phyloP scores from a whole-genome alignment of 768 basidiomycete genomes.

The Phylloporus rhodoxanthus region DNA sequence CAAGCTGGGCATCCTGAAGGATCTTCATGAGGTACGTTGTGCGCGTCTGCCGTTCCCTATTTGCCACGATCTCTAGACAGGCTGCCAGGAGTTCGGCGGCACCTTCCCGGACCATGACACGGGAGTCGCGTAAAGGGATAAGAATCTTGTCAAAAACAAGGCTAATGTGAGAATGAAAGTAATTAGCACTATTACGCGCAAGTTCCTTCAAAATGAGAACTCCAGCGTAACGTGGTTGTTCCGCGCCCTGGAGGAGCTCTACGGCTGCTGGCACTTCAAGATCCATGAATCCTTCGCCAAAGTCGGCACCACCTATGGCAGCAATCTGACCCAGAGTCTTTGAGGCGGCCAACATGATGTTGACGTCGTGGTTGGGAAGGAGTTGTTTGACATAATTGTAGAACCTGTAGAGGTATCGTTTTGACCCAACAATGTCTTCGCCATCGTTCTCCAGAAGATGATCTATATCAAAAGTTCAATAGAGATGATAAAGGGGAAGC shows the following conservation, averaged over 20 bases:
- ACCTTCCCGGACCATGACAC: constrained; percentile 86
- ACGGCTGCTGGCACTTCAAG: constrained; percentile 83
- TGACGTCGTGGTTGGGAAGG: constrained; percentile 85
- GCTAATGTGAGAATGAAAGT: constrained; percentile 84
- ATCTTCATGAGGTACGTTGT: constrained; percentile 72
- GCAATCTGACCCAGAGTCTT: constrained; percentile 87
- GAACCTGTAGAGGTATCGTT: constrained; percentile 75
- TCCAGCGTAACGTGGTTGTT: constrained; percentile 85
- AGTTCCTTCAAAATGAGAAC: constrained; percentile 93
- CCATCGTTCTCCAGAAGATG: constrained; percentile 70
- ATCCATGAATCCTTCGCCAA: constrained; percentile 87
- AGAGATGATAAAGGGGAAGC: constrained; percentile 1
- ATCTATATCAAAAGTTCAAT: constrained; percentile 36
- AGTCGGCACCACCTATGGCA: constrained; percentile 72
- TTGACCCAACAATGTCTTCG: constrained; percentile 78
- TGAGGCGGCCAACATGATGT: constrained; percentile 93
- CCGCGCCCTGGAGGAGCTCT: constrained; percentile 67
- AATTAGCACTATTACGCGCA: constrained; percentile 78
- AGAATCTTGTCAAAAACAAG: constrained; percentile 92
- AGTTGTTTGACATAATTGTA: constrained; percentile 91
- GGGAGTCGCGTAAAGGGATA: constrained; percentile 80
- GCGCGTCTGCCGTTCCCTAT: constrained; percentile 61
- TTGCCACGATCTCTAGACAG: constrained; percentile 81
- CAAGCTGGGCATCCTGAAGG: constrained; percentile 80
- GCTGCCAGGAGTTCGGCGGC: constrained; percentile 91